Conservation (phyloP, 306 rosid species). For the Trifolium pratense region DNA sequence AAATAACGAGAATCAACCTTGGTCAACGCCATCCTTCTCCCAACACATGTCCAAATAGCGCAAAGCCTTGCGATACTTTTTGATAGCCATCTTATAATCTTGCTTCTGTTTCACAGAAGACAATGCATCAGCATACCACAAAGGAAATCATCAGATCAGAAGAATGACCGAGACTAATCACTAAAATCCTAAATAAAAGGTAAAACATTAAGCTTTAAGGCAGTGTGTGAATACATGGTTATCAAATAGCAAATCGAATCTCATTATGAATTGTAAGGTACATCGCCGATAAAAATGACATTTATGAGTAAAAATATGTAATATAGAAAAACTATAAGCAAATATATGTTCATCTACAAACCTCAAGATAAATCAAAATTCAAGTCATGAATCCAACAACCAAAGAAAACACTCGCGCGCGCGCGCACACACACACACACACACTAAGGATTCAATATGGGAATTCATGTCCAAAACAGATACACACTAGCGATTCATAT, state of each 20-base stretch:
- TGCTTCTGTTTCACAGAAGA: constrained; percentile 46
- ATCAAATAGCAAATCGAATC: background rate
- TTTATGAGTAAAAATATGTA: background rate
- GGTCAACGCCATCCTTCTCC: constrained; percentile 63
- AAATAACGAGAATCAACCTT: constrained; percentile 43
- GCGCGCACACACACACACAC: too few relatives aligned
- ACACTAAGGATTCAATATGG: background rate
- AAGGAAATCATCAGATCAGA: background rate
- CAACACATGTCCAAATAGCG: constrained; percentile 65
- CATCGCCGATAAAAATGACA: background rate
- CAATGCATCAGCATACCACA: background rate
- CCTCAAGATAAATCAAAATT: background rate
- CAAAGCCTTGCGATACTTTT: constrained; percentile 60
- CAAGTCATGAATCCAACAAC: background rate
- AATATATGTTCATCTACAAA: background rate
- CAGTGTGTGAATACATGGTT: background rate
- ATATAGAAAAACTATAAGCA: background rate
- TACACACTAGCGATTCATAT: background rate
- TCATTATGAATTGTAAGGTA: background rate
- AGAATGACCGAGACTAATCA: background rate
- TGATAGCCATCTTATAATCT: constrained; percentile 57
- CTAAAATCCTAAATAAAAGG: background rate
- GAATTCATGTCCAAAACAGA: background rate
- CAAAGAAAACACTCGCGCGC: background rate
- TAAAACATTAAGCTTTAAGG: constrained; percentile 2